Conservation (phyloP, 2,329 filamentous ascomycete species). For the Ambrosiella cleistominuta region DNA sequence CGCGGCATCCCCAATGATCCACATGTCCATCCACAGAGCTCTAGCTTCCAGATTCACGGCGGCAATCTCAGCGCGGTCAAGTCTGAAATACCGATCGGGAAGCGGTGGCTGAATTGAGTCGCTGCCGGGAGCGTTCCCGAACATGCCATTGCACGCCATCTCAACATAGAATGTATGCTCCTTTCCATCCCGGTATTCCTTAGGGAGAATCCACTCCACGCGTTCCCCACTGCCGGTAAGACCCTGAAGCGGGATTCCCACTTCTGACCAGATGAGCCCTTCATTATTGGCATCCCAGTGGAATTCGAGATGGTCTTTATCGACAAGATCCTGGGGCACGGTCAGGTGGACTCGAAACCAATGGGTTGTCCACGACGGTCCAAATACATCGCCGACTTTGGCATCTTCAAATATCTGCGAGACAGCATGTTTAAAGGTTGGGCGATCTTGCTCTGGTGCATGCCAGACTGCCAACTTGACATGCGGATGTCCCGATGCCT, state of each 20-base stretch:
- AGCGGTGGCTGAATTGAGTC: slow-evolving; percentile 78
- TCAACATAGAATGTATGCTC: slow-evolving; percentile 87
- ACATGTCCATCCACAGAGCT: slow-evolving; percentile 76
- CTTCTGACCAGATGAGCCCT: slow-evolving; percentile 80
- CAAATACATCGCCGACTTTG: slow-evolving; percentile 61
- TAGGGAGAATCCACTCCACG: slow-evolving; percentile 77
- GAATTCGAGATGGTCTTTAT: slow-evolving; percentile 76
- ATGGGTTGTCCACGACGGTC: slow-evolving; percentile 92
- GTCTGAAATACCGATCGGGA: slow-evolving; percentile 63
- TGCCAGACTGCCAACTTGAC: slow-evolving; percentile 78
- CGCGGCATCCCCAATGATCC: slow-evolving; percentile 87
- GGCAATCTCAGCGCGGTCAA: slow-evolving; percentile 67
- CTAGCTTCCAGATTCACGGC: slow-evolving; percentile 76
- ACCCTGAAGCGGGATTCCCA: slow-evolving; percentile 81
- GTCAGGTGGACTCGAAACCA: slow-evolving; percentile 82
- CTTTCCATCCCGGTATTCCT: slow-evolving; percentile 65
- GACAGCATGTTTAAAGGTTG: slow-evolving; percentile 54
- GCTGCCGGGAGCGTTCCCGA: slow-evolving; percentile 73
- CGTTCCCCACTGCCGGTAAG: slow-evolving; percentile 80
- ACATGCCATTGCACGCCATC: slow-evolving; percentile 98
- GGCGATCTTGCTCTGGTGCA: slow-evolving; percentile 60
- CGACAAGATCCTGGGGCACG: slow-evolving; percentile 51
- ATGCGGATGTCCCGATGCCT: slow-evolving; percentile 49
- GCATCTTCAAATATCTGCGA: slow-evolving; percentile 45
- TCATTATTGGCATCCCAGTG: slow-evolving; percentile 95